These are phyloP conservation scores for Ustilago curta DNA, from an alignment of 1,284 basidiomycete species.

Conservation along the genomic window DNA sequence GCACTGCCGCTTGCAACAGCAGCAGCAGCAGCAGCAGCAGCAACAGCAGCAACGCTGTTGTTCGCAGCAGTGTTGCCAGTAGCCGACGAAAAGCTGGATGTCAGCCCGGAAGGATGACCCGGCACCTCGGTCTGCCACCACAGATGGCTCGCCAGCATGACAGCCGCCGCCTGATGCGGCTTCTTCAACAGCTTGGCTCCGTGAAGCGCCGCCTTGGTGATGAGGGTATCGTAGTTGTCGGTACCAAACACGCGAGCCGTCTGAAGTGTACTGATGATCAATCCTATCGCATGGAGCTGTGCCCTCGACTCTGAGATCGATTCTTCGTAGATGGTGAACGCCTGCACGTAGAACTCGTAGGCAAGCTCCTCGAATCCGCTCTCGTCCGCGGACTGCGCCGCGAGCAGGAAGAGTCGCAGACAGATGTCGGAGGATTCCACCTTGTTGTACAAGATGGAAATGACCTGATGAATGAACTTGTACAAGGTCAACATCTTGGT, in stretches of 20 bases:
- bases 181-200: slow-evolving; percentile 68
- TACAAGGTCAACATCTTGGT: slow-evolving; percentile 65
- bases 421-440: slow-evolving; percentile 67
- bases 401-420: slow-evolving; percentile 63
- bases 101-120: slow-evolving; percentile 30
- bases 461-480: slow-evolving; percentile 68
- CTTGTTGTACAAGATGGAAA: slow-evolving; percentile 65
- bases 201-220: slow-evolving; percentile 67
- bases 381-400: slow-evolving; percentile 66
- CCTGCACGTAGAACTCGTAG: slow-evolving; percentile 68
- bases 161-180: slow-evolving; percentile 68
- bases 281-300: slow-evolving; percentile 64
- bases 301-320: slow-evolving; percentile 66
- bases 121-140: slow-evolving; percentile 67
- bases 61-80: slow-evolving; percentile 43
- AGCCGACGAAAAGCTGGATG: slow-evolving; percentile 36
- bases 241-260: slow-evolving; percentile 61
- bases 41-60: slow-evolving; percentile 17
- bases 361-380: slow-evolving; percentile 65
- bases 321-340: slow-evolving; percentile 69
- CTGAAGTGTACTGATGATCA: slow-evolving; percentile 66
- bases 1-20: slow-evolving; percentile 6
- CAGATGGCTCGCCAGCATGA: slow-evolving; percentile 68
- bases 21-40: slow-evolving; percentile 7
- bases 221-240: slow-evolving; percentile 67